phyloP scores from a whole-genome alignment of 75 land plant species.

The Pinus albicaulis region DNA sequence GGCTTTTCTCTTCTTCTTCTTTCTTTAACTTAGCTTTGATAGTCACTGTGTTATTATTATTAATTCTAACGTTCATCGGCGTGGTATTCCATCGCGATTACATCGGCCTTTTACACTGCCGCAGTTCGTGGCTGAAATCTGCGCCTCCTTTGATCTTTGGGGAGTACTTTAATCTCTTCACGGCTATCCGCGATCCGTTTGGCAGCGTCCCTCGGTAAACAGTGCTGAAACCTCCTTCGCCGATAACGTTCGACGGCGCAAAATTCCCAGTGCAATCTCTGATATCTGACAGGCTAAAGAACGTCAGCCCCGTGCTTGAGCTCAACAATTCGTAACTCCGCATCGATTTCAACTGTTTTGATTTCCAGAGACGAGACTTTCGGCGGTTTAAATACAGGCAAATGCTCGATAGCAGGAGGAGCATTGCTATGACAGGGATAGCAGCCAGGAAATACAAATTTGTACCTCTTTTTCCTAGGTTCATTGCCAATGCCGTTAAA shows the following conservation, averaged over 20 bases:
- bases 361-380: background rate
- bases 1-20: slow-evolving; percentile 73
- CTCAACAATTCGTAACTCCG: background rate
- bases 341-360: background rate
- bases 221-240: slow-evolving; percentile 56
- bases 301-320: background rate
- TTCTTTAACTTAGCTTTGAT: slow-evolving; percentile 82
- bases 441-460: background rate
- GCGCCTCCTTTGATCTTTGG: slow-evolving; percentile 45
- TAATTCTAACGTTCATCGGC: no score
- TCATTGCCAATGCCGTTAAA: background rate
- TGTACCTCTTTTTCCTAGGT: background rate
- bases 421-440: no score
- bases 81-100: no score
- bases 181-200: slow-evolving; percentile 44
- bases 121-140: slow-evolving; percentile 70
- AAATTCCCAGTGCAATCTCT: slow-evolving; percentile 36
- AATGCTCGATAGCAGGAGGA: no score
- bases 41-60: no score
- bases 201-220: slow-evolving; percentile 41
- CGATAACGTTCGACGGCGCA: slow-evolving; percentile 33
- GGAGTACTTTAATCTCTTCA: slow-evolving; percentile 61
- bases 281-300: background rate
- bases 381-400: no score
- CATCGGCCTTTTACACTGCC: no score